Base-by-base conservation (phyloP, 2,329 filamentous ascomycete species). In the Stylonectria norvegica region DNA sequence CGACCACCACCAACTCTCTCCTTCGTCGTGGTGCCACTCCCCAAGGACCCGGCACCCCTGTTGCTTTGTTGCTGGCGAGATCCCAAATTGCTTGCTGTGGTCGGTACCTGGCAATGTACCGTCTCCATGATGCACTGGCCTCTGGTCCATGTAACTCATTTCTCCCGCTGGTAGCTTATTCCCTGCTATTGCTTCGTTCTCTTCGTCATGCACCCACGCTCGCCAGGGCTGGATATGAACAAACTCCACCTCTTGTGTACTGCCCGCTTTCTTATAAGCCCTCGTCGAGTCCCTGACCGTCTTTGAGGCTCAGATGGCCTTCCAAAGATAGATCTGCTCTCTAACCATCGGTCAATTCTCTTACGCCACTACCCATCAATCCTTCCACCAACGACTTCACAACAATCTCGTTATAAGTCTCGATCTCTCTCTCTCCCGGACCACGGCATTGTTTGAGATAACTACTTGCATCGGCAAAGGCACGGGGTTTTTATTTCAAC, bases 231-330 rank as follows among this genome's bases (percentile, higher is more conserved):
- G 40, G 43, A 43, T 38, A 42, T 46, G 48, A 45, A 23, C 45
- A 42, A 49, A 43, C 48, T 48, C 45, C 49, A 44, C 40, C 37
- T 34, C 36, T 40, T 42, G 37, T 58, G 47, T 53, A 50, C 52
- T 53, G 54, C 48, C 53, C 42, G 48, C 49, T 54, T 47, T 57
- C 57, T 57, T 59, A 60, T 60, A 60, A 60, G 56, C 56, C 48
- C 46, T 49, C 50, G 45, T 45, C 50, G 47, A 50, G 50, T 58
- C 57, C 57, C 52, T 53, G 51, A 45, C 43, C 42, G 34, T 48
- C 41, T 53, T 57, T 54, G 52, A 52, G 55, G 55, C 55, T 57
- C 51, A 56, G 55, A 57, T 49, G 50, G 29, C 55, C 36, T 47
- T 43, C 54, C 54, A 57, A 57, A 57, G 52, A 56, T 57, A 57